Base-by-base conservation (phyloP, 2,329 filamentous ascomycete genomes). In the Alternaria triticimaculans region DNA sequence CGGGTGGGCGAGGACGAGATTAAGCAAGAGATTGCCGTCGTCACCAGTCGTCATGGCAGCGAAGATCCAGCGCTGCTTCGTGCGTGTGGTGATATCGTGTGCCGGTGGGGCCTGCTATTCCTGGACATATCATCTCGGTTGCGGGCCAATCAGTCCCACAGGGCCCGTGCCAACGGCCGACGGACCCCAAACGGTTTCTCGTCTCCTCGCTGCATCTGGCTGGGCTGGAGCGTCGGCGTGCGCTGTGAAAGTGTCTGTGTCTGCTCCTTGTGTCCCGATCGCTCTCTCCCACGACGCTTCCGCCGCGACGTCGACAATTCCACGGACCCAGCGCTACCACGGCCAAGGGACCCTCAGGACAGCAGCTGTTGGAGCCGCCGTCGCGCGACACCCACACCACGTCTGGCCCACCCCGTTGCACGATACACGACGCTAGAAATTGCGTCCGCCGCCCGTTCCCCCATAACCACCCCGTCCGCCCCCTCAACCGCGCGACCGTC, bases 301-400 rank as follows among this genome's bases (percentile, higher is more conserved):
- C 72, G 69, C 71, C 72, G 73, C 72, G 72, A 74, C 72, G 75
- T 77, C 74, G 74, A 70, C 68, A 64, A 77, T 60, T 41, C 28
- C 58, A 55, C 57, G 33, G 56, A 59, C 56, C 60, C 64, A 60
- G 59, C 51, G 62, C 66, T 59, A 60, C 57, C 33, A 30, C 53
- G 59, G 54, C 64, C 44, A 25, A 15, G 45, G 55, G 64, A 63
- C 62, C 61, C 25, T 53, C 50, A 46, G 25, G 60, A 60, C 37
- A 30, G 56, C 55, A 62, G 57, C 53, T 59, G 62, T 49, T 64
- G 53, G 49, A 65, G 46, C 62, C 63, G 46, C 54, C 55, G 65
- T 67, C 64, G 63, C 66, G 55, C 62, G 62, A 59, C 49, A 48
- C 15, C 48, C 46, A 69, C 63, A 58, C 60, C 43, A 58, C 60